These are phyloP conservation scores for Blastocystis sp. DNA, from an alignment of 352 stramenopile genomes.

Conservation along the genomic window DNA sequence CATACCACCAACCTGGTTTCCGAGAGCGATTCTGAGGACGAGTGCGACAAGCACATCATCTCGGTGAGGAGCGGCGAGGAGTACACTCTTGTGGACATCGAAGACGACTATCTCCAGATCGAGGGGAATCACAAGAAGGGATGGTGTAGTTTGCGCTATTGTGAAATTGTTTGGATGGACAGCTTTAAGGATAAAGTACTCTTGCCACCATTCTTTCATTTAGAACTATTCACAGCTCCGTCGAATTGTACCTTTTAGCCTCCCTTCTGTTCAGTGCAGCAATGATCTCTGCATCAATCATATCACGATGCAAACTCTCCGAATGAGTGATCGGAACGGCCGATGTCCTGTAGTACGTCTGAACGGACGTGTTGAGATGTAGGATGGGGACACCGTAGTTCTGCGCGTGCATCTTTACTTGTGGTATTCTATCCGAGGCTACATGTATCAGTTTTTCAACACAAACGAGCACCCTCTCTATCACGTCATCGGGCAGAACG, in stretches of 20 bases:
- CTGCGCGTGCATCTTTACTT: conserved; percentile 16
- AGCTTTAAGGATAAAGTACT: conserved; percentile 24
- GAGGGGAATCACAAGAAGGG: conserved; percentile 44
- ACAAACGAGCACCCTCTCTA: conserved; percentile 15
- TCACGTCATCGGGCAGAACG: not conserved
- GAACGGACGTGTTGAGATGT: not conserved
- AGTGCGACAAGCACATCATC: not conserved
- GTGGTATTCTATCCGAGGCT: conserved; percentile 44
- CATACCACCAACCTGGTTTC: conserved; percentile 27
- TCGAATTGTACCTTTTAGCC: conserved; percentile 24
- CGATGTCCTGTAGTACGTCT: not conserved
- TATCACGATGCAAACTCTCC: conserved; percentile 52
- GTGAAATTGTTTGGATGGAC: conserved; percentile 43
- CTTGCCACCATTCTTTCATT: not conserved
- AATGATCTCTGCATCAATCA: conserved; percentile 48
- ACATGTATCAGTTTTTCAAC: conserved; percentile 59
- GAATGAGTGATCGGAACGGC: conserved; percentile 24
- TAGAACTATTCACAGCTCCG: conserved; percentile 15
- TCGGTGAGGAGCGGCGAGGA: conserved; percentile 32
- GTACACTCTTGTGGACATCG: conserved; percentile 32
- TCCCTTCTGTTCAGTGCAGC: conserved; percentile 33
- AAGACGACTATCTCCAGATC: conserved; percentile 4
- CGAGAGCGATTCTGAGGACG: not conserved
- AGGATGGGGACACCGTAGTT: conserved; percentile 26
- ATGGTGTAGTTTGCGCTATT: conserved; percentile 9